phyloP scores from a whole-genome alignment of 179 eudicot genomes.

The Beta lomatogona region DNA sequence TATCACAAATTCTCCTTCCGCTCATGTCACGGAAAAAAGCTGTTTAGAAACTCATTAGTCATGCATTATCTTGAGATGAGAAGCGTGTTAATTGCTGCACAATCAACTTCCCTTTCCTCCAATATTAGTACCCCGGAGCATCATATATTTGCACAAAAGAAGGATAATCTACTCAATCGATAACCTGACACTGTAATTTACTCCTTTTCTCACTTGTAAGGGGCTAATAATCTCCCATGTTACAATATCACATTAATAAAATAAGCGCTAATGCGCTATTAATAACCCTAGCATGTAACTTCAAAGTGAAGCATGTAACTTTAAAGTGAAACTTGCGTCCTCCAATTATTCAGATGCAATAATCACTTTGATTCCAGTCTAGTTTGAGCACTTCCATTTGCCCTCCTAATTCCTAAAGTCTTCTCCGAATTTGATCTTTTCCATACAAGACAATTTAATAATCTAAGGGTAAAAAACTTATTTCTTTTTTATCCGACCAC shows the following conservation, averaged over 20 bases:
- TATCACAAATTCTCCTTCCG: background rate
- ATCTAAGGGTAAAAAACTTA: no score
- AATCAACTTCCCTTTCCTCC: background rate
- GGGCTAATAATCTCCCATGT: background rate
- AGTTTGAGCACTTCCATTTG: no score
- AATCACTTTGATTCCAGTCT: background rate
- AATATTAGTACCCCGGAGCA: background rate
- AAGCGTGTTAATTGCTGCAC: background rate
- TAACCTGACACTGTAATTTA: background rate
- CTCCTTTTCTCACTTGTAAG: no score
- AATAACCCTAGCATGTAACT: background rate
- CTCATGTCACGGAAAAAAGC: background rate
- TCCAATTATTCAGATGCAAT: background rate
- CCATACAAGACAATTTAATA: no score
- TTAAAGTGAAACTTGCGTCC: background rate
- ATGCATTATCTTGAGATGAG: constrained; percentile 1
- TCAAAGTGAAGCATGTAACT: background rate
- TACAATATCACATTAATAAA: background rate
- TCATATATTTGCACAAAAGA: background rate
- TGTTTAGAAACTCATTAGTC: background rate
- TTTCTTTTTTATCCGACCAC: no score
- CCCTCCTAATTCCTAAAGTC: no score
- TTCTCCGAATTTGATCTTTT: no score
- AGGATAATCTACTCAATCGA: background rate
- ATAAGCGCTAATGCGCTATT: no score